A percentile compares a stretch with the other conserved stretches of the same genome.
Conservation (phyloP, 2,329 filamentous ascomycete genomes). For the Xylaria sp. region DNA sequence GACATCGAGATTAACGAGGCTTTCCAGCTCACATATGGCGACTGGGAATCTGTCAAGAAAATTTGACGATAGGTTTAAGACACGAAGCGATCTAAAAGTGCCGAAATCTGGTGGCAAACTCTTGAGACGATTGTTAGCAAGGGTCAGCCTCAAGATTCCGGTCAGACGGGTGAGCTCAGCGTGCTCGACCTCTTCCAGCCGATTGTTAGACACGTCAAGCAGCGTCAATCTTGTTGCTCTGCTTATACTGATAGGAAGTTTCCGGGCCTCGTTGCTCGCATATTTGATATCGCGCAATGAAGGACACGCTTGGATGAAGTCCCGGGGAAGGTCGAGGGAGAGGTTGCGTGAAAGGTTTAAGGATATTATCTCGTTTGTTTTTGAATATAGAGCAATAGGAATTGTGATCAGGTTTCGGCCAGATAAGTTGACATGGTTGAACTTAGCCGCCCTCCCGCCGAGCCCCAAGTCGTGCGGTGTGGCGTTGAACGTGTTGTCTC, state of each 20-base stretch:
- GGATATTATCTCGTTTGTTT: conserved; percentile 91
- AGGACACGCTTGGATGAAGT: conserved; percentile 94
- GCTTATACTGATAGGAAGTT: conserved; percentile 84
- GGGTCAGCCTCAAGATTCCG: conserved; percentile 85
- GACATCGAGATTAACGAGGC: conserved; percentile 90
- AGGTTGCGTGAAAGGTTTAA: conserved; percentile 94
- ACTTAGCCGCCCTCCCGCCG: conserved; percentile 83
- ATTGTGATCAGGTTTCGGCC: conserved; percentile 94
- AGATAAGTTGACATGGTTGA: conserved; percentile 92
- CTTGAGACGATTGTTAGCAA: conserved; percentile 91
- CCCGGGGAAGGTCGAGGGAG: conserved; percentile 90
- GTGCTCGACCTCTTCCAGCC: conserved; percentile 86
- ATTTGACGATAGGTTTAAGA: conserved; percentile 93
- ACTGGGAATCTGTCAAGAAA: conserved; percentile 85
- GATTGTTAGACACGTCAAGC: conserved; percentile 94
- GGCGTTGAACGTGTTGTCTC: conserved; percentile 82
- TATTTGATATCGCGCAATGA: conserved; percentile 95
- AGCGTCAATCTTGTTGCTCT: conserved; percentile 85
- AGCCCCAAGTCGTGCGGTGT: conserved; percentile 83
- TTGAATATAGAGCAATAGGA: conserved; percentile 92
- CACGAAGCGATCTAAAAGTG: conserved; percentile 80
- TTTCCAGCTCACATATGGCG: conserved; percentile 84
- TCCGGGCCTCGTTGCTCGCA: conserved; percentile 91
- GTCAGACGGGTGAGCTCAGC: conserved; percentile 81
- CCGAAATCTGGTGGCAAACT: conserved; percentile 84